phyloP scores from a whole-genome alignment of 2,329 filamentous ascomycete genomes.

The Stachybotrys elegans region DNA sequence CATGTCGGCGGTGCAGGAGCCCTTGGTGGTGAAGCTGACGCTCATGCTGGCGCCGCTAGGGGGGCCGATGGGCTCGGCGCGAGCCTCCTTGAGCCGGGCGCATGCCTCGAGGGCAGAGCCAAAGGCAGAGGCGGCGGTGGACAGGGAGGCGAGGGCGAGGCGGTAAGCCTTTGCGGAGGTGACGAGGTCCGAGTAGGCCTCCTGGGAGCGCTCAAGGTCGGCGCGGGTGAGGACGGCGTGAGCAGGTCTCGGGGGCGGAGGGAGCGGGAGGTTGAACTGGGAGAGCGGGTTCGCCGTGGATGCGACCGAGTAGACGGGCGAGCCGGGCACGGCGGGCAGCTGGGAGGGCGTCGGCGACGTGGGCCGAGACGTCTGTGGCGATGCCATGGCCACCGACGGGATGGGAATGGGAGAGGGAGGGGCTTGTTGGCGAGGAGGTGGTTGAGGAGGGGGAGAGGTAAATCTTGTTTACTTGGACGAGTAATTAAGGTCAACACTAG shows the following conservation, averaged over 20 bases:
- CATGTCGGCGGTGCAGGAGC: conserved; percentile 57
- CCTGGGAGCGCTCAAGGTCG: conserved; percentile 59
- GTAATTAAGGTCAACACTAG: too few relatives aligned
- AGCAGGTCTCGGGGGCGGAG: conserved; percentile 53
- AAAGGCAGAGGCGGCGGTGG: conserved; percentile 57
- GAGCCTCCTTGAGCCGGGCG: conserved; percentile 62
- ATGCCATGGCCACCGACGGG: conserved; percentile 23
- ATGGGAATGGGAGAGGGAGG: conserved; percentile 5
- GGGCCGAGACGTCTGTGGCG: conserved; percentile 26
- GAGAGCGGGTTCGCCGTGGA: conserved; percentile 58
- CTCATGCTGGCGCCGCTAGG: conserved; percentile 31
- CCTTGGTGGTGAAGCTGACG: conserved; percentile 42
- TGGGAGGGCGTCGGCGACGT: conserved; percentile 50
- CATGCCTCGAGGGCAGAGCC: conserved; percentile 62
- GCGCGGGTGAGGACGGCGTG: conserved; percentile 57
- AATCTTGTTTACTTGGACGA: too few relatives aligned
- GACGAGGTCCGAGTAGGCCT: conserved; percentile 58
- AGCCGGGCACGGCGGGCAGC: conserved; percentile 56
- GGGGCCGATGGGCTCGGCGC: conserved; percentile 50
- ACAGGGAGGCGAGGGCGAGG: conserved; percentile 54
- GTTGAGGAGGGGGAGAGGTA: conserved; percentile 1
- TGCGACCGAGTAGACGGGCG: conserved; percentile 58
- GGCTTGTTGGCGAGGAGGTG: conserved; percentile 10
- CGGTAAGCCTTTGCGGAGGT: conserved; percentile 60
- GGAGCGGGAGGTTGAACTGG: conserved; percentile 53